phyloP scores from a whole-genome alignment of 495 filamentous ascomycete genomes.

The Daldinia bambusicola region DNA sequence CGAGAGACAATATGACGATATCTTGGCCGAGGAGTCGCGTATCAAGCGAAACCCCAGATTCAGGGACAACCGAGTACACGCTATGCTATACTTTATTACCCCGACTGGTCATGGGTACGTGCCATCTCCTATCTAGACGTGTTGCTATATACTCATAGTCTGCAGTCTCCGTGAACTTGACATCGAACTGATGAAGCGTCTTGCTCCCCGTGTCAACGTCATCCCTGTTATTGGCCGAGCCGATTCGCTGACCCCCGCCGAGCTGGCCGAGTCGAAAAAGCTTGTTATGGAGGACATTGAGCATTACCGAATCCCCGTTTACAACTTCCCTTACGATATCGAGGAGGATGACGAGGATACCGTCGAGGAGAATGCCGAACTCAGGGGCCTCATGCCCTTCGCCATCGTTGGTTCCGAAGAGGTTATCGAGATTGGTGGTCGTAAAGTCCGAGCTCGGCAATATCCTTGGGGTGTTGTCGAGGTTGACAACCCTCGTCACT shows the following conservation, averaged over 20 bases:
- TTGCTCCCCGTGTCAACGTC: conserved; percentile 97
- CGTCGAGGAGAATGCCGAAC: conserved; percentile 97
- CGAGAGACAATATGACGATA: conserved; percentile 98
- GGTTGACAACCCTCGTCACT: conserved; percentile 98
- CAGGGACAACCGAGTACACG: conserved; percentile 98
- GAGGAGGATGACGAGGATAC: conserved; percentile 99
- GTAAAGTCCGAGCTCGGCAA: conserved; percentile 91
- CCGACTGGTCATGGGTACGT: conserved; percentile 93
- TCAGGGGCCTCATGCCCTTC: conserved; percentile 97
- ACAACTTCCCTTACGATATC: conserved; percentile 99
- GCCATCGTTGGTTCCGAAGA: conserved; percentile 98
- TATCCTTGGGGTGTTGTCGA: conserved; percentile 99
- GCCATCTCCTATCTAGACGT: not conserved
- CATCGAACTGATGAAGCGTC: conserved; percentile 99
- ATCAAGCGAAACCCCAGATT: conserved; percentile 99
- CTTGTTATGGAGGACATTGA: conserved; percentile 99
- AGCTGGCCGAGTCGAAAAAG: conserved; percentile 99
- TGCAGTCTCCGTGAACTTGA: conserved; percentile 93
- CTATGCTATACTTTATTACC: conserved; percentile 98
- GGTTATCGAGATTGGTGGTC: conserved; percentile 89
- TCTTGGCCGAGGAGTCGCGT: conserved; percentile 97
- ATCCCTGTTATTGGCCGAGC: conserved; percentile 99
- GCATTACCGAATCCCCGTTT: conserved; percentile 99
- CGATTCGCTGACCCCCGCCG: conserved; percentile 94
- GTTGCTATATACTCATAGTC: conserved; percentile 40